Evolutionary conservation across 176 grass and related monocot species (phyloP), one percentile per base, ranked within the genome.

Genomic region (sorghum (Sorghum bicolor)): DNA sequence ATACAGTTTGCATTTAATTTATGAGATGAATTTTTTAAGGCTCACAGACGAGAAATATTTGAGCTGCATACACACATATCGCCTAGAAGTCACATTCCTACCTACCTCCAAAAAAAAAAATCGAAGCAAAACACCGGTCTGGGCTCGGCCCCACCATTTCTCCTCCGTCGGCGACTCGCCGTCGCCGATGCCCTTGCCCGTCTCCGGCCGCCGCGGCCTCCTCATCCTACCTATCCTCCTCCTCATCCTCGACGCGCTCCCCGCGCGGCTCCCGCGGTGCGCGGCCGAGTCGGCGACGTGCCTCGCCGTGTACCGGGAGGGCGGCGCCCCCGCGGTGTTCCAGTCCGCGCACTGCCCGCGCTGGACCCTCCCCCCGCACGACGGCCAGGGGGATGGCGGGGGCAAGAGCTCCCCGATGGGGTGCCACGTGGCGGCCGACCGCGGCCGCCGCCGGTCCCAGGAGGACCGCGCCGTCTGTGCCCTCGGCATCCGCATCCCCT

Each of bases 401-500:
- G 39, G 2, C 13, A 29, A 19, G 64, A 63, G 41, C 19, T 34
- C 64, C 4, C 88, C 82, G 36, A 82, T 38, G 12, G 86, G 79
- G 37, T 98, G 96, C 76, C 91, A 93, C 52, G 72, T 91, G 11
- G 85, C 93, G 44, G 22, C 80, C 30, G 67, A 90, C 64, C 89
- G 89, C 65, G 96, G 96, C 8, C 78, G 91, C 44, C 87, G 96
- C 15, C 87, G 85, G 10, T 92, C 91, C 14, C 96, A 95, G 87
- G 96, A 98, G 89, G 96, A 95, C 70, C 91, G 89, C 41, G 81
- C 81, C 41, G 28, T 98, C 40, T 98, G 94, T 25, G 89, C 91
- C 26, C 87, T 98, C n/a, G 87, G 93, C 76, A 87, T 98, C 76
- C 89, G 91, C 60, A 95, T 98, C 62, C 96, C 96, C 67, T 95